Conservation (phyloP, 2,329 filamentous ascomycete genomes). For the Sclerotinia subarctica region DNA sequence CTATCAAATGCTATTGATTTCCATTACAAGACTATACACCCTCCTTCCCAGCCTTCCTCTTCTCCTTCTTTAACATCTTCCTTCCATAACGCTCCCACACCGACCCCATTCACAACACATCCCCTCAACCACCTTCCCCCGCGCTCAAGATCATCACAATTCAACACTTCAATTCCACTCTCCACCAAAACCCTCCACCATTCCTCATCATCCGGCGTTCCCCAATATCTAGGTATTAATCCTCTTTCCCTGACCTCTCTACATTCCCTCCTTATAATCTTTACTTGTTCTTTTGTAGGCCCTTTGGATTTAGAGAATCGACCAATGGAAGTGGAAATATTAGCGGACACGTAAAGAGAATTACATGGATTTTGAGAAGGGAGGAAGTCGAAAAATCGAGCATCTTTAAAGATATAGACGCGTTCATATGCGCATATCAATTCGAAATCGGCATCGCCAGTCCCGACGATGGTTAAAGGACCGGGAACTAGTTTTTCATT, state of each 20-base stretch:
- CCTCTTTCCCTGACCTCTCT: slow-evolving; percentile 40
- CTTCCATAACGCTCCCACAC: neutral
- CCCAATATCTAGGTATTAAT: slow-evolving; percentile 45
- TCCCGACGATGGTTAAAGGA: slow-evolving; percentile 50
- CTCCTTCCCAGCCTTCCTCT: neutral
- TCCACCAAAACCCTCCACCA: slow-evolving; percentile 42
- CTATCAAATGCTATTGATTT: neutral
- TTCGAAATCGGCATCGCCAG: slow-evolving; percentile 47
- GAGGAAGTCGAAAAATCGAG: slow-evolving; percentile 39
- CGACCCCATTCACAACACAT: neutral
- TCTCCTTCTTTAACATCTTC: slow-evolving; percentile 6
- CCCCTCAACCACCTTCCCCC: slow-evolving; percentile 11
- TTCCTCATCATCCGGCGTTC: slow-evolving; percentile 41
- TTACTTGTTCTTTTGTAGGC: slow-evolving; percentile 28
- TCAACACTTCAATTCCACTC: slow-evolving; percentile 43
- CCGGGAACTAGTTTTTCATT: slow-evolving; percentile 30
- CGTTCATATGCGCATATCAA: slow-evolving; percentile 36
- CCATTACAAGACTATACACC: neutral
- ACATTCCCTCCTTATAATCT: slow-evolving; percentile 30
- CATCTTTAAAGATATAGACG: slow-evolving; percentile 49
- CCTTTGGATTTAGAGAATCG: slow-evolving; percentile 22
- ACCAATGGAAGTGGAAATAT: slow-evolving; percentile 18
- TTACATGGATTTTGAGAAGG: slow-evolving; percentile 25
- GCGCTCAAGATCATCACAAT: slow-evolving; percentile 40
- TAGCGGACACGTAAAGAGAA: slow-evolving; percentile 33